Evolutionary conservation across 306 rosid genomes (phyloP).

Genomic region (Cyamopsis tetragonoloba): DNA sequence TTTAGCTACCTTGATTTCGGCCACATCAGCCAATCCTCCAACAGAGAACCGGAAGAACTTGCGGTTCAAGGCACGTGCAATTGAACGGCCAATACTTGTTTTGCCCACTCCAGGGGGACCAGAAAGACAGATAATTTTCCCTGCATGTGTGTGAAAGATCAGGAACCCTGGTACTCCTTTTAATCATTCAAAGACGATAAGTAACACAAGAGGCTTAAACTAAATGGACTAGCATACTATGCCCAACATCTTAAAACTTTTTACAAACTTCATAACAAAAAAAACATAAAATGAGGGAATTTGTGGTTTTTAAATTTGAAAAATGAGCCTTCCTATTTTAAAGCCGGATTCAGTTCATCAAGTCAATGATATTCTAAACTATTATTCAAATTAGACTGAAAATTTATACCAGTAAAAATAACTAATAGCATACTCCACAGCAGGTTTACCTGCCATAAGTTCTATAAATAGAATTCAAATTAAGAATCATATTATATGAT

Average conservation of each 20-base stretch:
- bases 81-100: slow-evolving; percentile 98
- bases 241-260: slow-evolving; percentile 10
- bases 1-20: slow-evolving; percentile 88
- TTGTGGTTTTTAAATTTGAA: background rate
- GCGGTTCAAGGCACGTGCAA: slow-evolving; percentile 97
- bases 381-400: background rate
- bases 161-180: slow-evolving; percentile 1
- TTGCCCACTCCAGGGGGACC: slow-evolving; percentile 99
- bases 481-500: slow-evolving; percentile 13
- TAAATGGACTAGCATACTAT: slow-evolving; percentile 1
- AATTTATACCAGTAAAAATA: slow-evolving; percentile 10
- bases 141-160: slow-evolving; percentile 41
- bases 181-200: background rate
- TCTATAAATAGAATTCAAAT: background rate
- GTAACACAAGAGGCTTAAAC: slow-evolving; percentile 13
- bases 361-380: background rate
- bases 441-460: slow-evolving; percentile 1
- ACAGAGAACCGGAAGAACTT: slow-evolving; percentile 93
- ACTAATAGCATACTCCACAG: slow-evolving; percentile 4
- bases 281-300: background rate
- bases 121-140: slow-evolving; percentile 96
- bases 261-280: background rate
- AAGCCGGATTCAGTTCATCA: slow-evolving; percentile 8
- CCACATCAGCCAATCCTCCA: slow-evolving; percentile 97
- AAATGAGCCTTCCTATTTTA: slow-evolving; percentile 9